These are phyloP conservation scores for Fusarium nurragi DNA, from an alignment of 2,329 filamentous ascomycete species.

Conservation along the genomic window DNA sequence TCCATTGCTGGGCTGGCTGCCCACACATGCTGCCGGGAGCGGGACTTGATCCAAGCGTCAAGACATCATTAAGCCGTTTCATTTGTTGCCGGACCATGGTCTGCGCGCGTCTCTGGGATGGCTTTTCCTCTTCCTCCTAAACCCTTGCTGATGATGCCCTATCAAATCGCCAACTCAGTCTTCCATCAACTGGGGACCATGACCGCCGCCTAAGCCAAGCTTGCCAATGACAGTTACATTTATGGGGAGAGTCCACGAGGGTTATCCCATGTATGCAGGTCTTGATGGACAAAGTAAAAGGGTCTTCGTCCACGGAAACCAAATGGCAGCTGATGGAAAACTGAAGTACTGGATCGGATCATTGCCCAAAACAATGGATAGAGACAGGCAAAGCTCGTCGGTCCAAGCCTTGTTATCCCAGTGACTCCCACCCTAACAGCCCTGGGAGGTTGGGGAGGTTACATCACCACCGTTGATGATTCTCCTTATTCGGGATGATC, in stretches of 20 bases:
- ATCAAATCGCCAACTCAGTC: slow-evolving; percentile 40
- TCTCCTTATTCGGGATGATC: slow-evolving; percentile 30
- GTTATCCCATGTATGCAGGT: slow-evolving; percentile 1
- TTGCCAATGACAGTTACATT: slow-evolving; percentile 22
- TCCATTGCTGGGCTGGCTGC: slow-evolving; percentile 40
- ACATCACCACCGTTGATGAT: slow-evolving; percentile 35
- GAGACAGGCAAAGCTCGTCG: not conserved
- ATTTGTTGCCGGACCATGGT: slow-evolving; percentile 28
- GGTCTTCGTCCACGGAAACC: not conserved
- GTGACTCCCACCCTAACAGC: not conserved
- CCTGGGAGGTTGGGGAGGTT: slow-evolving; percentile 25
- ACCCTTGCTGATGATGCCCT: slow-evolving; percentile 33
- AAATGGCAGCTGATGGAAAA: not conserved
- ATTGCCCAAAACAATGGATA: not conserved
- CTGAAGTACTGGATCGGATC: not conserved
- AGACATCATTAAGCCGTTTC: slow-evolving; percentile 33
- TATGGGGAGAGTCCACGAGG: slow-evolving; percentile 6
- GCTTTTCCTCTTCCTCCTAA: not conserved
- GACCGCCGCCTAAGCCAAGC: slow-evolving; percentile 23
- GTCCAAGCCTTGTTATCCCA: slow-evolving; percentile 5
- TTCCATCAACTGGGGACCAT: slow-evolving; percentile 19
- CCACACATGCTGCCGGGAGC: slow-evolving; percentile 38
- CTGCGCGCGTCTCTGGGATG: not conserved
- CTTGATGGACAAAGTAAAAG: not conserved
- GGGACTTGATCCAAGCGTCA: slow-evolving; percentile 40